Evolutionary conservation across 768 basidiomycete genomes (phyloP).

Genomic region (Mycena venus): DNA sequence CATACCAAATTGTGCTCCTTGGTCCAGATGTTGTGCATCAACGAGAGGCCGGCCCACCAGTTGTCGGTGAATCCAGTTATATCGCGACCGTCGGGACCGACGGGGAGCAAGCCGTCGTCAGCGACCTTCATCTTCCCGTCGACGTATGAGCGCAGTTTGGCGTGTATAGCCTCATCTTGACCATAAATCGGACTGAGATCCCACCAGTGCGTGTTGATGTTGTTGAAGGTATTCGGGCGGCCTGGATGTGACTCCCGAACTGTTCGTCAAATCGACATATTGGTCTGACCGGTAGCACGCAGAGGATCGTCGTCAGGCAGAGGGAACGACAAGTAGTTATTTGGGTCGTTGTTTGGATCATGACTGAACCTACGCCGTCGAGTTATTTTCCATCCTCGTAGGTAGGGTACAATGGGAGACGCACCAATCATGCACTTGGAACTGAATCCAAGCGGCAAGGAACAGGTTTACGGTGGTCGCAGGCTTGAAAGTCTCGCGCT

Average conservation of each 20-base stretch:
- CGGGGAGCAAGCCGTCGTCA: constrained; percentile 1
- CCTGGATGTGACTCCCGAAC: not conserved
- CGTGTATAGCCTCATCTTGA: constrained; percentile 13
- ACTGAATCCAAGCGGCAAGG: constrained; percentile 12
- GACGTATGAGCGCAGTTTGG: not conserved
- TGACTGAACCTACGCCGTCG: constrained; percentile 18
- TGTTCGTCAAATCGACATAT: constrained; percentile 6
- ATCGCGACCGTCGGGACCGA: constrained; percentile 12
- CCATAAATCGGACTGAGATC: constrained; percentile 26
- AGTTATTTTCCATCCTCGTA: not conserved
- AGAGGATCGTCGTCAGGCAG: constrained; percentile 7
- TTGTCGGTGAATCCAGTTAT: constrained; percentile 12
- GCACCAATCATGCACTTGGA: constrained; percentile 22
- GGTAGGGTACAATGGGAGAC: not conserved
- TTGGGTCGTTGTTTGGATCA: constrained; percentile 10
- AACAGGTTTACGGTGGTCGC: constrained; percentile 20
- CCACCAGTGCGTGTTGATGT: constrained; percentile 25
- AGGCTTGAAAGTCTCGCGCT: constrained; percentile 13
- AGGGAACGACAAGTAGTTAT: constrained; percentile 8
- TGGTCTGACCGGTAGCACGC: constrained; percentile 7
- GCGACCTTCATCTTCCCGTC: constrained; percentile 26
- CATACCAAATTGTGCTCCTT: constrained; percentile 27
- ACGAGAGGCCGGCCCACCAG: constrained; percentile 24
- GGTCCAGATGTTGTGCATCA: constrained; percentile 23
- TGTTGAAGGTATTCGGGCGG: constrained; percentile 13